Base-by-base conservation (phyloP, 2,329 filamentous ascomycete genomes). In the Beauveria caledonica region DNA sequence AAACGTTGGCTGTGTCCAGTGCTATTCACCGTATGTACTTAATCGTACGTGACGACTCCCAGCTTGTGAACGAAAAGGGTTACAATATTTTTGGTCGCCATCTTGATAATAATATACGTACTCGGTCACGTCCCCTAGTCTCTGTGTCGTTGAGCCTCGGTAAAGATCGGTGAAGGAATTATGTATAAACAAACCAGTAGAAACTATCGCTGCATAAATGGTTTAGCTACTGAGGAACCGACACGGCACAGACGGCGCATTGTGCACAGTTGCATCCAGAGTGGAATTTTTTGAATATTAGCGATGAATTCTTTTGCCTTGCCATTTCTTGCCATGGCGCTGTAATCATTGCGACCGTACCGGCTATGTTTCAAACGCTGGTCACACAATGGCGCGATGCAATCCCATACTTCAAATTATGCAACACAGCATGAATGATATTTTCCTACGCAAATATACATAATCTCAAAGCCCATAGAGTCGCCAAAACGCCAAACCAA, bases 401-500 rank as follows among this genome's bases (percentile, higher is more conserved):
- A 40, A 23, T 6, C 3, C 1, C n/a, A 25, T 27, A 23, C 8
- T 25, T n/a, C 33, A 36, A 36, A 15, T 15, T 48, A 23, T 9
- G 44, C 54, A 48, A 23, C 10, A 13, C 25, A 21, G 33, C 23
- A 50, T 49, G 2, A 49, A 29, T 48, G 17, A 45, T 52, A 45
- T 36, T 45, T 52, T 10, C 25, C 4, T 46, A 59, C 52, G 49
- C 49, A 59, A 8, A 23, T 48, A 15, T 49, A 54, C 58, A 60
- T 60, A 19, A 42, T 21, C 23, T 27, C 17, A 13, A 33, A 54
- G 25, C 17, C 45, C 36, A 51, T 7, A 49, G 19, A 53, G 29
- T 55, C 58, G 58, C 59, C 59, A 48, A 61, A 59, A 62, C 56
- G 60, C 60, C 60, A 48, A 49, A 62, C 60, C 40, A 58, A 42